Base-by-base conservation (phyloP, 768 basidiomycete species). In the Lactarius evosmus region DNA sequence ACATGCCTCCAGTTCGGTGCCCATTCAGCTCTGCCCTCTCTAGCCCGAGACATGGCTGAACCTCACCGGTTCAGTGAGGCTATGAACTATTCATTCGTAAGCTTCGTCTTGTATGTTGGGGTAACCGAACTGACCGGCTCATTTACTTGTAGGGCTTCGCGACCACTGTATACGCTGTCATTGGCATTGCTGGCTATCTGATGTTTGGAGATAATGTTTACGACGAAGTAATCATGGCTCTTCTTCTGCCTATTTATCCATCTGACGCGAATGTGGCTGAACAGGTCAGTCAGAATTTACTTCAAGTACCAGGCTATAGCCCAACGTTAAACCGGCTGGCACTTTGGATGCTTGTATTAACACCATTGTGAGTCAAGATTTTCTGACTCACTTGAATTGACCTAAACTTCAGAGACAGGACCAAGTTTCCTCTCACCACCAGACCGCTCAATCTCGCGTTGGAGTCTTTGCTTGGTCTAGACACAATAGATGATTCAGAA, bases 1-100 rank as follows among this genome's bases (percentile, higher is more conserved):
- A 36, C 22, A 51, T 50, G 29, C 30, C 11, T 32, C 38, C 68
- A 93, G 85, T 95, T 96, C 70, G 86, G 93, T 3, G 95, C 95
- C 2, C 96, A 98, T 72, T 88, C 93, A 16, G 89, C 95, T 32
- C 89, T 98, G 55, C 95, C 95, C 22, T 91, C 89, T 25, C 75
- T 98, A 17, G 93, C 90, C 4, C 82, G 86, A 70, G 95, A 98
- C 74, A 97, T 98, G 95, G 72, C 74, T 25, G 85, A 94, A 67
- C 95, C 95, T 7, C 78, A 80, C 30, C 80, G 86, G 67, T 98
- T 95, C 73, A 83, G 89, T 73, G 75, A 73, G 58, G 93, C 95
- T 85, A 88, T 91, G 65, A 86, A 94, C 71, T 83, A 84, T 73
- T 91, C 95, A 36, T 98, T 95, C 72, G 88, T 91, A 69, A 75